phyloP scores from a whole-genome alignment of 2,329 filamentous ascomycete species.

The Alternaria ethzedia region DNA sequence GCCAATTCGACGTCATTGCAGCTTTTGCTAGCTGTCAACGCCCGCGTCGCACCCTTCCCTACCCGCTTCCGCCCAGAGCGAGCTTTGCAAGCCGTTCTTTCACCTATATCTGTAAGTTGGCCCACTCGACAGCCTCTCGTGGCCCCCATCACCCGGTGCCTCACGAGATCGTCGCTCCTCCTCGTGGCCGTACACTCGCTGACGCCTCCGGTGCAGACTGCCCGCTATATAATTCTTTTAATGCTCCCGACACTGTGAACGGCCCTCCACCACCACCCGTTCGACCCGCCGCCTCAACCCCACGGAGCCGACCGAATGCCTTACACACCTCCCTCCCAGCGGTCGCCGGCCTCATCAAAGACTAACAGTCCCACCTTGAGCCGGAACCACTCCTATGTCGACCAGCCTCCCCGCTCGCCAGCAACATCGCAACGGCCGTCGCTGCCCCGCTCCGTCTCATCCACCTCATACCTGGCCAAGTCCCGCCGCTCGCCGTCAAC shows the following conservation, averaged over 20 bases:
- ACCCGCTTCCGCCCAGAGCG: conserved; percentile 13
- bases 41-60: conserved; percentile 13
- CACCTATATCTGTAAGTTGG: conserved; percentile 27
- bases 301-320: conserved; percentile 69
- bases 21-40: conserved; percentile 40
- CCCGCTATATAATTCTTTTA: conserved; percentile 45
- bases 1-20: conserved; percentile 40
- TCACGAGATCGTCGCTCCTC: not conserved
- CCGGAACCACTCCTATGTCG: conserved; percentile 59
- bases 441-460: conserved; percentile 63
- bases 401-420: conserved; percentile 44
- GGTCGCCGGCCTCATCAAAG: conserved; percentile 65
- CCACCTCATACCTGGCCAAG: conserved; percentile 66
- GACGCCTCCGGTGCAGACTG: conserved; percentile 6
- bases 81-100: conserved; percentile 19
- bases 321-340: conserved; percentile 81
- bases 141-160: not conserved
- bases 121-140: not conserved
- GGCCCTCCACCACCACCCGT: conserved; percentile 29
- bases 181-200: conserved; percentile 15
- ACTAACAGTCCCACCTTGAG: conserved; percentile 58
- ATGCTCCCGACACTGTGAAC: conserved; percentile 51
- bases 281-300: conserved; percentile 40
- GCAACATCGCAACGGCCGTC: conserved; percentile 50
- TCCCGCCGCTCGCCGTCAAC: conserved; percentile 65